A percentile compares a stretch with the other conserved stretches of the same genome.
These are phyloP conservation scores for Entomortierella lignicola DNA, from an alignment of 192 early-diverging fungal genomes.

Conservation along the genomic window DNA sequence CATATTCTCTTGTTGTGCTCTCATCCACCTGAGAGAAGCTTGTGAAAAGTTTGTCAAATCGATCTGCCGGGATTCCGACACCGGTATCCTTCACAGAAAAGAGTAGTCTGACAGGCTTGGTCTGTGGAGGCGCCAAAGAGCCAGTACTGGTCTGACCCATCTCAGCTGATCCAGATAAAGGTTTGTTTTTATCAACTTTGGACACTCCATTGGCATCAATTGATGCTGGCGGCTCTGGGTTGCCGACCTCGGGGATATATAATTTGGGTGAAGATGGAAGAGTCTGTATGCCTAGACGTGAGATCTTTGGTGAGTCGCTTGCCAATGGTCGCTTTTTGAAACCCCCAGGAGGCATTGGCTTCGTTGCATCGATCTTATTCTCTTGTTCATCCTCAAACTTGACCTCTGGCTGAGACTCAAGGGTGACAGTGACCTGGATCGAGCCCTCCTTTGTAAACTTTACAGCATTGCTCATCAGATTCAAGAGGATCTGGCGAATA, in stretches of 20 bases:
- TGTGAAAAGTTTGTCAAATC: conserved; percentile 67
- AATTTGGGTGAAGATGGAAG: neutral
- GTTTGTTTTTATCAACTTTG: too few species aligned
- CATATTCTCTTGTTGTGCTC: conserved; percentile 66
- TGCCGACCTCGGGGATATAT: neutral
- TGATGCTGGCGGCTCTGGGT: neutral
- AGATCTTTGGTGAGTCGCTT: neutral
- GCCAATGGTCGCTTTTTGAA: neutral
- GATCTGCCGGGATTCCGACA: conserved; percentile 69
- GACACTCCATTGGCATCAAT: neutral
- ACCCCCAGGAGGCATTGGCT: conserved; percentile 8
- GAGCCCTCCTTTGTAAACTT: conserved; percentile 64
- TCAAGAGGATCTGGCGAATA: conserved; percentile 65
- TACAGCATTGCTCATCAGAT: conserved; percentile 65
- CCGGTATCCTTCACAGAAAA: conserved; percentile 69
- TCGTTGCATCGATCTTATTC: conserved; percentile 4
- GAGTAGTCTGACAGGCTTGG: conserved; percentile 33
- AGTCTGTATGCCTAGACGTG: neutral
- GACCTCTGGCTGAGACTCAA: conserved; percentile 31
- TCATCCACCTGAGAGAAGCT: conserved; percentile 75
- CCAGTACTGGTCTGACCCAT: conserved; percentile 17
- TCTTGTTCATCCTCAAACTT: conserved; percentile 18
- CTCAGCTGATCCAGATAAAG: neutral
- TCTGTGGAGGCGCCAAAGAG: neutral
- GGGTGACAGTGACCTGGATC: conserved; percentile 44